These are phyloP conservation scores for Leucosporidium creatinivorum DNA, from an alignment of 768 basidiomycete species.

Conservation along the genomic window DNA sequence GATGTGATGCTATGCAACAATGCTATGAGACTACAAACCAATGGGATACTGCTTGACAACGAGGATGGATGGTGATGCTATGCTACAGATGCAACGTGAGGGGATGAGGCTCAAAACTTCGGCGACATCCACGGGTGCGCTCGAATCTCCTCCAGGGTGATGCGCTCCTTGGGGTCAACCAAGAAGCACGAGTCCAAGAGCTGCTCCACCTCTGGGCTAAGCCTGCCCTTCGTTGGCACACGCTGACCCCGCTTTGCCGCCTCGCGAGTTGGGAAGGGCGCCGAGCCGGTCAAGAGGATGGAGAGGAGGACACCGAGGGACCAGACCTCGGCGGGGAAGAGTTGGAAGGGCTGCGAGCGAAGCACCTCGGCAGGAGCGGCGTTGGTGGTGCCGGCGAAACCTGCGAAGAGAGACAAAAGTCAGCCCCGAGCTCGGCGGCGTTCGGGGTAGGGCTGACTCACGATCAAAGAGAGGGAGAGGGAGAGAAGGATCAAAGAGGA, in stretches of 20 bases:
- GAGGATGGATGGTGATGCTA: no score
- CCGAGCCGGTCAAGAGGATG: conserved; percentile 43
- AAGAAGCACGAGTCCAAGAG: conserved; percentile 6
- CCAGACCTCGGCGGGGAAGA: conserved; percentile 45
- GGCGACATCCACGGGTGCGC: conserved; percentile 14
- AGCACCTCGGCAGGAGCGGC: conserved; percentile 41
- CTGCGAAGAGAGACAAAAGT: conserved; percentile 35
- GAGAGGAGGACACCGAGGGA: conserved; percentile 44
- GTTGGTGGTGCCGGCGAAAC: conserved; percentile 25
- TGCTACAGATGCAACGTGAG: no score
- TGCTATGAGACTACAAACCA: no score
- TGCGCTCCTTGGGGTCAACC: neutral
- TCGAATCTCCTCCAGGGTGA: conserved; percentile 4
- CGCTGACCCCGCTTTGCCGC: neutral
- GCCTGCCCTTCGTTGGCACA: neutral
- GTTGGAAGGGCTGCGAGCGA: conserved; percentile 39
- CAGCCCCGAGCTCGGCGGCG: neutral
- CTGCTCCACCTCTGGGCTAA: conserved; percentile 1
- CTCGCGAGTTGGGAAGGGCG: conserved; percentile 39
- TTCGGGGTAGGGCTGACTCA: no score
- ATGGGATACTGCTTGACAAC: no score
- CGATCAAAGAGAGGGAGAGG: neutral
- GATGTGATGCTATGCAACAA: no score
- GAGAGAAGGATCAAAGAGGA: conserved; percentile 54
- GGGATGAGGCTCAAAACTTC: no score